Base-by-base conservation (phyloP, 1,284 basidiomycete species). In the Pyrrhoderma noxium region DNA sequence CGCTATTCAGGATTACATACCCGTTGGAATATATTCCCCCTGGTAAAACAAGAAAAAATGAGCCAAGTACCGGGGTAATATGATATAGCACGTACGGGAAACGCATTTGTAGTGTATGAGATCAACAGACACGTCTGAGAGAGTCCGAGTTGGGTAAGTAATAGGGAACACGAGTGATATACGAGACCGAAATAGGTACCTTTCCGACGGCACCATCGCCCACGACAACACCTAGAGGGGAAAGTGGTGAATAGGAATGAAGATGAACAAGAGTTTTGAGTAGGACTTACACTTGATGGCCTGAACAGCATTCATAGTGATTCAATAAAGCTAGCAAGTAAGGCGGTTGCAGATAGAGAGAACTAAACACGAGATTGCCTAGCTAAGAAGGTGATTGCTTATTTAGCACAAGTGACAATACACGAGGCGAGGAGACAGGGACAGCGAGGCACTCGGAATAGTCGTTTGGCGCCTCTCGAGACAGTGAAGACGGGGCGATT, bases 171-270 rank as follows among this genome's bases (percentile, higher is more conserved):
- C 27, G 23, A 16, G n/a, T 45, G 25, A 22, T 16, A 44, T 40
- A 42, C 44, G 39, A 47, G 47, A 49, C 31, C 45, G 45, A 43
- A 51, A 47, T 50, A 69, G 80, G 62, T 59, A 87, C 94, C 89
- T 98, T 99, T 73, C 95, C 95, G 64, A 99, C 95, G 52, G 95
- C 95, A 85, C 95, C 95, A 76, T 99, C 95, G 64, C 95, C 95
- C 56, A 99, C 95, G 64, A 98, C 94, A 70, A 98, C 95, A 77
- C 91, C 90, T 91, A 68, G 13, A 11, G 11, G 11, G 27, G 40
- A 19, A 16, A 40, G 48, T n/a, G 57, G 51, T 51, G 59, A 68
- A 54, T 59, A 58, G 63, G n/a, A 52, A 56, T 56, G 52, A 47
- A 53, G 42, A 51, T 43, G 8, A 48, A 35, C 34, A 49, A 18